Evolutionary conservation across 805 yeast species (phyloP), one percentile per base, ranked within the genome.

Genomic region (Hanseniaspora clermontiae): DNA sequence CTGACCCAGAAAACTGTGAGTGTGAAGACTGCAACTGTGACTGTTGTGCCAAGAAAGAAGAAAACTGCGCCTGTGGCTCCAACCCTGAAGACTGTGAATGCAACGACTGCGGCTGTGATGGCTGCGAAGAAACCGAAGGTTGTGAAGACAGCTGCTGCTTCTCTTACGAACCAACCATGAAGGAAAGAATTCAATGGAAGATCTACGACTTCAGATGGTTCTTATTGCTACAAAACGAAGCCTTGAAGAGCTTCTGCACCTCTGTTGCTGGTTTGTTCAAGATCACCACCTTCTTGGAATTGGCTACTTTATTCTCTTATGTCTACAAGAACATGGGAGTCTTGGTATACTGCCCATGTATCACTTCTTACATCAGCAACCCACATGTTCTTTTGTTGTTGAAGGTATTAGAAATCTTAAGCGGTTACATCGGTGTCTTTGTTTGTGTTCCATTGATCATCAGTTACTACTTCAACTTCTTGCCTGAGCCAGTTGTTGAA

Each of bases 391-490:
- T 53, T 15, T 19, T 37, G 4, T 15, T 17, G 1, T 43, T 53
- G 27, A 53, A 53, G 46, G 14, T n/a, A 14, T 46, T 53, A 20
- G 57, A 53, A 46, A 53, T 53, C 29, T 39, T 53, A n/a, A 20
- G 19, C 27, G 51, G 51, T 14, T 53, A 53, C 29, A 20, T 46
- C n/a, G 20, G 24, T 32, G 29, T 53, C n/a, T 53, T 53, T 20
- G 37, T 53, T 38, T 49, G 24, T 20, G 46, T 43, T 20, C 58
- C 58, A 37, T 20, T 39, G 8, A 17, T 45, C 8, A 34, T 49
- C 31, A 45, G 58, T 31, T 55, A 55, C 46, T 55, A 55, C 54
- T 49, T 55, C 42, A 55, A 55, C 49, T 55, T 55, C 47, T 37
- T 55, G 24, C 52, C 54, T n/a, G 54, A 55, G 49, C 53, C 51